Base-by-base conservation (phyloP, 495 filamentous ascomycete genomes). In the Neurospora sp. region DNA sequence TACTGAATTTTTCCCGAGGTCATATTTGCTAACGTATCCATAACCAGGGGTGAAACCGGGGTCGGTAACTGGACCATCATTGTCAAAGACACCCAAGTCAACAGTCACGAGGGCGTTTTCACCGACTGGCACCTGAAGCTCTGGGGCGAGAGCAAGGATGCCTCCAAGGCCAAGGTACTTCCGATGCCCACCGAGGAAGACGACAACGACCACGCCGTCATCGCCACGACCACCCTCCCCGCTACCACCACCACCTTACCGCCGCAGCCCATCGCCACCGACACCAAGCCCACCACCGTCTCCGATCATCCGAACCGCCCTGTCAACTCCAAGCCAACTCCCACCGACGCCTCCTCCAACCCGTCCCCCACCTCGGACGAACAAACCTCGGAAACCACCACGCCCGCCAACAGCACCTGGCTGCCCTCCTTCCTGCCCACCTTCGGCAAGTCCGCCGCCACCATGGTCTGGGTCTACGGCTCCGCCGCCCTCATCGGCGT, bases 401-500 rank as follows among this genome's bases (percentile, higher is more conserved):
- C 83, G 27, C 53, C 53, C 12, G 40, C 72, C 9, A 71, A 44
- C n/a, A 77, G 83, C 75, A 87, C 88, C 3, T 89, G 87, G 78
- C 92, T 96, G 81, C 85, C 98, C 48, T 93, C 92, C 11, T 96
- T 94, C 85, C 91, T 99, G 75, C 95, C 96, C 9, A 96, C 93
- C n/a, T 96, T 99, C 76, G 96, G 96, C 71, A 91, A 94, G 42
- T 94, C 92, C 14, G 93, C 94, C 76, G 88, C 89, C 73, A 97
- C 95, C 8, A 93, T 96, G 79, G 88, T 91, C 53, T 99, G 96
- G 96, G 97, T 99, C 71, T 98, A 98, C 78, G 94, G 93, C 66
- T 87, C 94, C 22, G 78, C 96, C 31, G 89, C 85, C 20, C 88
- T 97, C 42, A 98, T 99, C 76, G 84, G 94, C 41, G 81, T 92